phyloP scores from a whole-genome alignment of 2,329 filamentous ascomycete genomes.

The Paecilomyces formosus region DNA sequence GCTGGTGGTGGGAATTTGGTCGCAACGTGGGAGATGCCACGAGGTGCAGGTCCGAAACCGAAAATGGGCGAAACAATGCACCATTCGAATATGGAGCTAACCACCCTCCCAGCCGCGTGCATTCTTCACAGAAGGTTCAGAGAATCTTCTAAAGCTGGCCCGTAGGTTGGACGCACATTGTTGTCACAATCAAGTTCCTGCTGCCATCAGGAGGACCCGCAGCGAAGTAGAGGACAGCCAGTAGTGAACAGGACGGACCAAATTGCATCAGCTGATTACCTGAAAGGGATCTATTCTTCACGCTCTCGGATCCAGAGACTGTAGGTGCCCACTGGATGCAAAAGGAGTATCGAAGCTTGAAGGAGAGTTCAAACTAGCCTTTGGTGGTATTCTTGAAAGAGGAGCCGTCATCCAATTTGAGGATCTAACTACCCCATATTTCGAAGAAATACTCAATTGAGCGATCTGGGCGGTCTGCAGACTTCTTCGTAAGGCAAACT shows the following conservation, averaged over 20 bases:
- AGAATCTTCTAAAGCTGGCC: neutral
- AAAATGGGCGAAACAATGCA: neutral
- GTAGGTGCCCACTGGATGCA: neutral
- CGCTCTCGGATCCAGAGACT: neutral
- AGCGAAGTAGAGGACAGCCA: neutral
- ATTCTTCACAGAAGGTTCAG: neutral
- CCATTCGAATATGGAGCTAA: neutral
- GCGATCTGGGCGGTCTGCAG: neutral
- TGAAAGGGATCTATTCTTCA: neutral
- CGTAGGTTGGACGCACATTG: neutral
- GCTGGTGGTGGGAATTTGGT: neutral
- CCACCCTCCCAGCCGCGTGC: neutral
- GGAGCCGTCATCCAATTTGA: neutral
- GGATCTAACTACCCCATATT: neutral
- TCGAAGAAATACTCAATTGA: neutral
- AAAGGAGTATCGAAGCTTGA: neutral
- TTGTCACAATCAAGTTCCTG: neutral
- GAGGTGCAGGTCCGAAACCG: neutral
- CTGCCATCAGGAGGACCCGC: neutral
- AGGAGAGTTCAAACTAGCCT: neutral
- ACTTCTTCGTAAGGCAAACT: neutral
- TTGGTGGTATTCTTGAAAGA: neutral
- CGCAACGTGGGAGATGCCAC: neutral
- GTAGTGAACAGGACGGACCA: neutral
- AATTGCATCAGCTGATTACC: neutral